Conservation (phyloP, 352 stramenopile genomes). For the Phytophthora chlamydospora region DNA sequence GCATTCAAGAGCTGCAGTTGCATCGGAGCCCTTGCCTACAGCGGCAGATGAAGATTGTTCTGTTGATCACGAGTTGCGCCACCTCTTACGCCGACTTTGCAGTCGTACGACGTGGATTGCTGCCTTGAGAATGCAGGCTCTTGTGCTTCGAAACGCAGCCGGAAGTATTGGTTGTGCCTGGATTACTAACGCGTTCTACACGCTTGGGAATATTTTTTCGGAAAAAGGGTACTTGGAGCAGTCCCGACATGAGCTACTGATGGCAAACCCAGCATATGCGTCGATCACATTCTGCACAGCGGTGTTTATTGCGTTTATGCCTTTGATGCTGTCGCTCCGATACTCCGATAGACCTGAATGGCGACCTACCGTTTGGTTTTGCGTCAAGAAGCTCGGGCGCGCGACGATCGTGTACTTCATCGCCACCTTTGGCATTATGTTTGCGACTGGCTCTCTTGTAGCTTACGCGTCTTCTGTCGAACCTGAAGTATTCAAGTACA, state of each 20-base stretch:
- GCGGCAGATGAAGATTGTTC: no score
- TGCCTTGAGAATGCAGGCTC: conserved; percentile 7
- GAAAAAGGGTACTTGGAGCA: conserved; percentile 13
- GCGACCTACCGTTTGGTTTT: conserved; percentile 16
- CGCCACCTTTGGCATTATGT: conserved; percentile 6
- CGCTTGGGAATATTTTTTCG: conserved; percentile 23
- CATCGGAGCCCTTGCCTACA: no score
- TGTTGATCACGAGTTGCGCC: no score
- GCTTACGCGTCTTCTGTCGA: conserved; percentile 9
- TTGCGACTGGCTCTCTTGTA: conserved; percentile 5
- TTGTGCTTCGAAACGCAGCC: conserved; percentile 8
- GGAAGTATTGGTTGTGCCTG: conserved; percentile 20
- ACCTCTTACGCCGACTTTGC: no score
- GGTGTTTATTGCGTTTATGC: conserved; percentile 9
- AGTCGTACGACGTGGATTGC: conserved; percentile 1
- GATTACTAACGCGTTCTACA: conserved; percentile 16
- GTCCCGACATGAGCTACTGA: conserved; percentile 14
- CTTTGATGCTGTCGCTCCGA: conserved; percentile 12
- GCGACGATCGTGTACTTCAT: conserved; percentile 12
- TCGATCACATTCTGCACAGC: conserved; percentile 16
- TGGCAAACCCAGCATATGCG: conserved; percentile 14
- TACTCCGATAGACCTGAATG: conserved; percentile 15
- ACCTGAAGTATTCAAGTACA: conserved; percentile 19
- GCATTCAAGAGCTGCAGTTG: no score
- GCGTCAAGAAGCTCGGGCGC: conserved; percentile 20